Evolutionary conservation across 2,329 filamentous ascomycete genomes (phyloP), one percentile per base, ranked within the genome.

Genomic region (Trichoderma sp.): DNA sequence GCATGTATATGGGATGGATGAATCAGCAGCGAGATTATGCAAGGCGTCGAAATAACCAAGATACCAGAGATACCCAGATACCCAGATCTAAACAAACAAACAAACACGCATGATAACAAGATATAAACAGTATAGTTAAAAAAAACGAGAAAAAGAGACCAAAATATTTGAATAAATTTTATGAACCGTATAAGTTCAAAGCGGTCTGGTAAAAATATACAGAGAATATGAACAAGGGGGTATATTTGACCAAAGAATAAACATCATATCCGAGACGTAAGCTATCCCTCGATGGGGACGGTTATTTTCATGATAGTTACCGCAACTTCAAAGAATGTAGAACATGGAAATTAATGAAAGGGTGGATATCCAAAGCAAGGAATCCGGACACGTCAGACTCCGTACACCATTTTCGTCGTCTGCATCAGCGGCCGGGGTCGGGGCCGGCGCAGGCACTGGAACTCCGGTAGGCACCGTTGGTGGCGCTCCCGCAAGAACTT

Each of bases 401-500:
- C 36, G 47, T 23, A 65, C 65, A 26, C 12, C 43, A 43, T 28
- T 63, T 32, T 64, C 32, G 3, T 69, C 58, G n/a, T 61, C 28
- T 5, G 43, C n/a, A 30, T 53, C 57, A 17, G 17, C 17, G 3
- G 50, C 28, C 15, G 53, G 12, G 17, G 65, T 15, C 23, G 67
- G 68, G 7, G 61, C 68, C n/a, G 68, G 61, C 26, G n/a, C 64
- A 1, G 64, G 47, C 20, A 69, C 67, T 13, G 67, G 67, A 12
- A 69, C 67, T 9, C 36, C 67, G 7, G 67, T 69, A 9, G n/a
- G 67, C 30, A 62, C 67, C 3, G 57, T 69, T 17, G 57, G 55
- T 20, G 67, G 67, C n/a, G 67, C 55, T 34, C 68, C 68, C 0
- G 84, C 84, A 26, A 81, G 72, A 0, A 85, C 81, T 63, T 77